These are phyloP conservation scores for Exophiala oligosperma DNA, from an alignment of 2,329 filamentous ascomycete genomes.

Conservation along the genomic window DNA sequence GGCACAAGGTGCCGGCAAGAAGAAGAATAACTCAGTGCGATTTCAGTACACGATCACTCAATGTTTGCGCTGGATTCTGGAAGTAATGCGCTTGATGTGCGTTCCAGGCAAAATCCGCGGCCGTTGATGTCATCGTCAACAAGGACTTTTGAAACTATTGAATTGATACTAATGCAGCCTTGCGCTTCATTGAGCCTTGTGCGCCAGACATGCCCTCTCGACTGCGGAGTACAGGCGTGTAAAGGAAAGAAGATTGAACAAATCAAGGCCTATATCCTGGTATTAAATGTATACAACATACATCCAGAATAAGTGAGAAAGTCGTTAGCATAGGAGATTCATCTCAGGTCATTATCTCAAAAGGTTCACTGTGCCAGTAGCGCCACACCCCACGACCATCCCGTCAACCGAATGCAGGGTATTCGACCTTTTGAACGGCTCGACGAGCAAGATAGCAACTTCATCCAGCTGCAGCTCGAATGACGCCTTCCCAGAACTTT, in stretches of 20 bases:
- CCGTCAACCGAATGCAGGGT: background rate
- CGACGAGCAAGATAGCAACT: background rate
- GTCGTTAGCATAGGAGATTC: background rate
- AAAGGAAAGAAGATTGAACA: too few relatives aligned
- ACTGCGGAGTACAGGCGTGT: too few relatives aligned
- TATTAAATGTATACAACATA: background rate
- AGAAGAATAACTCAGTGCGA: too few relatives aligned
- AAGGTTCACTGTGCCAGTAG: background rate
- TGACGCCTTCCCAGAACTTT: slow-evolving; percentile 66
- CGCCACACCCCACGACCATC: background rate
- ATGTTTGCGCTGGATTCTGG: too few relatives aligned
- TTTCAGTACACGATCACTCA: too few relatives aligned
- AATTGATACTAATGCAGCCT: background rate
- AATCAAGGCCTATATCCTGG: too few relatives aligned
- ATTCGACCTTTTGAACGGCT: background rate
- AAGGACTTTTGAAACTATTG: background rate
- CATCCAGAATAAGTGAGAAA: background rate
- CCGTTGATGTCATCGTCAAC: slow-evolving; percentile 2
- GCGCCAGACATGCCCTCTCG: background rate
- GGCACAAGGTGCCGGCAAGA: too few relatives aligned
- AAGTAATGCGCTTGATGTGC: too few relatives aligned
- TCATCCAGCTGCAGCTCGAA: slow-evolving; percentile 32
- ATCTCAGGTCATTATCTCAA: background rate
- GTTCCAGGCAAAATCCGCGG: background rate
- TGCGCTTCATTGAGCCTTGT: background rate